Percentiles rank a stretch among this genome's conserved stretches.
Conservation (phyloP, 208 protist genomes). For the Trypanosoma congolense region DNA sequence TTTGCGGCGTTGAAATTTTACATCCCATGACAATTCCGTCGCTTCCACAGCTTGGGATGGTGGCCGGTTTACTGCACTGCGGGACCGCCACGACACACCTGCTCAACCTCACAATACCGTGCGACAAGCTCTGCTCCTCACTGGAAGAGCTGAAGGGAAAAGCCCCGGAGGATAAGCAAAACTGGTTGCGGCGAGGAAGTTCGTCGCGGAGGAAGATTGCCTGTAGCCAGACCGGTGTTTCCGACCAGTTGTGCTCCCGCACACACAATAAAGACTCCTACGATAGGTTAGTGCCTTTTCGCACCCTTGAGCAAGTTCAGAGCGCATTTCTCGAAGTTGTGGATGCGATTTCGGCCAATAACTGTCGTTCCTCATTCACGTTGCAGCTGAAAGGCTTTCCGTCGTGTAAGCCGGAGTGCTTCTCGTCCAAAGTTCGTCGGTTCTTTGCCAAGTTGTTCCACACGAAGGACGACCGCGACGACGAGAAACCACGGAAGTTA, state of each 20-base stretch:
- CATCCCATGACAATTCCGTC: constrained; percentile 34
- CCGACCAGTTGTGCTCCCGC: background rate
- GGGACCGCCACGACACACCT: constrained; percentile 29
- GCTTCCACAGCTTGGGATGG: constrained; percentile 60
- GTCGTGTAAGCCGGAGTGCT: background rate
- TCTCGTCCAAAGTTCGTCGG: background rate
- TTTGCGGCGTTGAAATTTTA: constrained; percentile 37
- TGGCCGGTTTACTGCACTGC: constrained; percentile 52
- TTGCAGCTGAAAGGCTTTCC: background rate
- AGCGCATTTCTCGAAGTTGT: background rate
- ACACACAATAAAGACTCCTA: background rate
- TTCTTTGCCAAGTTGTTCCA: background rate
- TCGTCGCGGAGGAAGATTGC: background rate
- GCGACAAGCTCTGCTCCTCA: constrained; percentile 31
- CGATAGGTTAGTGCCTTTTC: background rate
- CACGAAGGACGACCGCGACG: background rate
- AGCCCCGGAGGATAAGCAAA: background rate
- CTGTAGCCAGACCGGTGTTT: background rate
- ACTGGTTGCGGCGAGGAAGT: too few relatives aligned
- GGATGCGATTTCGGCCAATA: background rate
- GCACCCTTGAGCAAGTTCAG: background rate
- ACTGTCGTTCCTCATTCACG: background rate
- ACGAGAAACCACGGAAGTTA: background rate
- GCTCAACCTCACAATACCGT: constrained; percentile 33
- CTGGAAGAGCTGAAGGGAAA: background rate